phyloP scores from a whole-genome alignment of 306 rosid genomes.

The Acacia crassicarpa region DNA sequence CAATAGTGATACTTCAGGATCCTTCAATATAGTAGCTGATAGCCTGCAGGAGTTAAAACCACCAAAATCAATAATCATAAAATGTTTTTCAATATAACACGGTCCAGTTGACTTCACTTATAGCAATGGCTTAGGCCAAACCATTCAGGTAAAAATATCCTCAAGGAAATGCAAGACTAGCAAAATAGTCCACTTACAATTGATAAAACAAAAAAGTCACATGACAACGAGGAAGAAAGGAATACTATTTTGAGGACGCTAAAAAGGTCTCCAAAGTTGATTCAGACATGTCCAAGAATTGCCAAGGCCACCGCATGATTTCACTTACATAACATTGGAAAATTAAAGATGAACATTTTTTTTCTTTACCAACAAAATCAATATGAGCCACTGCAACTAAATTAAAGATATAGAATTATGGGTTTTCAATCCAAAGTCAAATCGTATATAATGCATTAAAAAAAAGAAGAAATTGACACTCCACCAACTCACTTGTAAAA shows the following conservation, averaged over 20 bases:
- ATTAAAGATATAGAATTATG: not conserved
- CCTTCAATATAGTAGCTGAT: slow-evolving; percentile 64
- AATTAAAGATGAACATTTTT: not conserved
- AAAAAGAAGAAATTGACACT: not conserved
- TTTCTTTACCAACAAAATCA: too few relatives aligned
- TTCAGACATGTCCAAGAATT: not conserved
- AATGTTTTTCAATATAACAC: slow-evolving; percentile 2
- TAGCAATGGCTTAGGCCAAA: not conserved
- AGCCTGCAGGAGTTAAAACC: slow-evolving; percentile 51
- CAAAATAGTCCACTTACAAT: not conserved
- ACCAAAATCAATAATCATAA: slow-evolving; percentile 22
- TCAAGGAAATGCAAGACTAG: not conserved
- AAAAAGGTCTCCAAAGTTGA: too few relatives aligned
- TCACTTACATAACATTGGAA: not conserved
- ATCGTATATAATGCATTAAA: not conserved
- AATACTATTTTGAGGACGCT: too few relatives aligned
- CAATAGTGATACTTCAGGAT: slow-evolving; percentile 57
- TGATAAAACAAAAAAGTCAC: not conserved
- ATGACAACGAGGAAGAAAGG: not conserved
- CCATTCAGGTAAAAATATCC: not conserved
- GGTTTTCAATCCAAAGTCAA: not conserved
- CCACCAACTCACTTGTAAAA: slow-evolving; percentile 51
- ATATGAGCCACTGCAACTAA: too few relatives aligned
- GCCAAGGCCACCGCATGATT: not conserved
- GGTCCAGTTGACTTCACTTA: not conserved